Base-by-base conservation (phyloP, 345 rosid species). In the Arabis hirsuta region DNA sequence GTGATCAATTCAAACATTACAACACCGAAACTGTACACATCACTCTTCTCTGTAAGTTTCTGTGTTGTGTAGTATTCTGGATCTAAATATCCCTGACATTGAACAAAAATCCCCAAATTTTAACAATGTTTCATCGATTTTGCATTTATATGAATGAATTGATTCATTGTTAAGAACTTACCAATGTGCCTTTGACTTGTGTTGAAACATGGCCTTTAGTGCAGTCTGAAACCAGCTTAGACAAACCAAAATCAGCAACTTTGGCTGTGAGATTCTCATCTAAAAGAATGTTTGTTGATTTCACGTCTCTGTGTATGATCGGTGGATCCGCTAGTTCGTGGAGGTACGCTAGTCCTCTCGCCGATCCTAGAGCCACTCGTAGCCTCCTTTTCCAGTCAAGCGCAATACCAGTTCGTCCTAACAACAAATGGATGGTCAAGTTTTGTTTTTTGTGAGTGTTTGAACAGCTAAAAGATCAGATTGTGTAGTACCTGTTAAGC, bases 171-270 rank as follows among this genome's bases (percentile, higher is more conserved):
- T 5, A 55, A 13, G 66, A 13, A 71, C 84, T 82, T 74, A 91
- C 99, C 86, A 91, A 74, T 56, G 99, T 95, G 82, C 99, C 99
- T 76, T 95, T 95, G 55, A 95, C 99, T 88, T 91, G 99, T 55
- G 99, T 95, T 36, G 99, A 95, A 59, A 95, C 97, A 73, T 95
- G 99, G 42, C 97, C 99, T 71, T 91, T 95, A 45, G 94, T 73
- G 72, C 91, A 78, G 82, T 95, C 97, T 2, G 93, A 88, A 65
- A 95, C 96, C 11, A 90, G 86, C 81, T 95, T 95, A 3, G 96
- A 95, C 81, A 95, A 74, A 38, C 99, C 99, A 70, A 95, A 95
- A 77, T 95, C 99, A 43, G 99, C 96, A 59, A 95, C 97, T 61
- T 91, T 95, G 14, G 97, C 96, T 0, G 86, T 87, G 71, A 91